A percentile compares a stretch with the other conserved stretches of the same genome.
These are phyloP conservation scores for Suhomyces wounanorum DNA, from an alignment of 1,139 yeast species.

Conservation along the genomic window DNA sequence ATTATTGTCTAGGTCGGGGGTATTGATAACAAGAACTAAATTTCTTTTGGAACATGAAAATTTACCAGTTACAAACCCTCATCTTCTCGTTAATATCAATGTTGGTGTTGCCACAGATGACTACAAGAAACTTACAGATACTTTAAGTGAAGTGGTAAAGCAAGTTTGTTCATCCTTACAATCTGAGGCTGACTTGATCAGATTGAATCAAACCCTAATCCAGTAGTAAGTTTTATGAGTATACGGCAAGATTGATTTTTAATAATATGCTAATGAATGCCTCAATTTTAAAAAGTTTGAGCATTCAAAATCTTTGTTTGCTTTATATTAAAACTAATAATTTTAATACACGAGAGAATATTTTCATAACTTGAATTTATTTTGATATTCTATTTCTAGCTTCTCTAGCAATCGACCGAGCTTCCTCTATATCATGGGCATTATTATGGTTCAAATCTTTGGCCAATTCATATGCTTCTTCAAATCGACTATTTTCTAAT, in stretches of 20 bases:
- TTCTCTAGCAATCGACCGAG: slow-evolving; percentile 78
- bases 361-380: slow-evolving; percentile 1
- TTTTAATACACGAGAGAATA: neutral
- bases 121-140: slow-evolving; percentile 28
- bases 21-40: slow-evolving; percentile 71
- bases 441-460: slow-evolving; percentile 74
- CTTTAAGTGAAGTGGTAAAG: slow-evolving; percentile 20
- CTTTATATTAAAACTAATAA: neutral
- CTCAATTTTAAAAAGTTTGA: slow-evolving; percentile 1
- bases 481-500: slow-evolving; percentile 55
- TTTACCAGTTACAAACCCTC: slow-evolving; percentile 70
- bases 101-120: slow-evolving; percentile 58
- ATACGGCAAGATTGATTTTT: neutral
- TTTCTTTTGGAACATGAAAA: slow-evolving; percentile 73
- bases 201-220: slow-evolving; percentile 11
- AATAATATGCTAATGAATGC: slow-evolving; percentile 1
- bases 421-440: slow-evolving; percentile 87
- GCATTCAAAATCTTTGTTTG: neutral
- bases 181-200: slow-evolving; percentile 13
- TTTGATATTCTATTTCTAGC: slow-evolving; percentile 50
- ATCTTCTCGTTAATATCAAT: slow-evolving; percentile 63
- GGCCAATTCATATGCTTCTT: slow-evolving; percentile 73
- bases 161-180: slow-evolving; percentile 17
- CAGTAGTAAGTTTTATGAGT: slow-evolving; percentile 3
- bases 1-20: slow-evolving; percentile 49